Base-by-base conservation (phyloP, 805 yeast species). In the Wickerhamiella nectarea region DNA sequence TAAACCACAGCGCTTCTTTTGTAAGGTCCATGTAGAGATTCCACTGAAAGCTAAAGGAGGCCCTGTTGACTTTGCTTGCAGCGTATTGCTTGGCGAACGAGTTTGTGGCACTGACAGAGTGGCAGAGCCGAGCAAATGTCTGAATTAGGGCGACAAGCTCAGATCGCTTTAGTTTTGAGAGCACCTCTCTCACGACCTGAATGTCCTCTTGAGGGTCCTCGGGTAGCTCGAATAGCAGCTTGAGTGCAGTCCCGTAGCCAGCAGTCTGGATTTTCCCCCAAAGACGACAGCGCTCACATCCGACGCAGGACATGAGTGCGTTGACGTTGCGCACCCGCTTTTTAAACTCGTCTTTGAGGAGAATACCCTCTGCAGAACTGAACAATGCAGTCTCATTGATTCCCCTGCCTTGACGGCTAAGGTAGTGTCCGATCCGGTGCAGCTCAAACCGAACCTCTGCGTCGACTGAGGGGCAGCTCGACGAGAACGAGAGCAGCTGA, bases 231-330 rank as follows among this genome's bases (percentile, higher is more conserved):
- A 91, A 85, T 47, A 91, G 66, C 19, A 89, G 73, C 60, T 91
- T 91, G 56, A 91, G 71, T 1, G 95, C 94, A 7, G 99, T 91
- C 15, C 96, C 99, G 61, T 91, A 91, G 17, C 99, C 99, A 12
- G 91, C 84, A 1, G 94, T 85, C 66, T 91, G 98, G 24, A 91
- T 74, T 62, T 91, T 91, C 8, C 98, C 98, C 99, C 99, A 91
- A 63, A 91, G 68, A 56, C 96, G 74, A 62, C 99, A 91, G 58
- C 96, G 72, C 59, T 91, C 98, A 67, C 99, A 91, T 31, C 95
- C 96, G 34, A 91, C 97, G 66, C 99, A 91, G 61, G 89, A 95
- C 96, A 91, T 91, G 36, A 91, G 76, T 41, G 83, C 79, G 17
- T 94, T 78, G 19, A 91, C 93, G 58, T 91, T 91, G 56, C 76